Base-by-base conservation (phyloP, 805 yeast species). In the Yarrowia sp. region DNA sequence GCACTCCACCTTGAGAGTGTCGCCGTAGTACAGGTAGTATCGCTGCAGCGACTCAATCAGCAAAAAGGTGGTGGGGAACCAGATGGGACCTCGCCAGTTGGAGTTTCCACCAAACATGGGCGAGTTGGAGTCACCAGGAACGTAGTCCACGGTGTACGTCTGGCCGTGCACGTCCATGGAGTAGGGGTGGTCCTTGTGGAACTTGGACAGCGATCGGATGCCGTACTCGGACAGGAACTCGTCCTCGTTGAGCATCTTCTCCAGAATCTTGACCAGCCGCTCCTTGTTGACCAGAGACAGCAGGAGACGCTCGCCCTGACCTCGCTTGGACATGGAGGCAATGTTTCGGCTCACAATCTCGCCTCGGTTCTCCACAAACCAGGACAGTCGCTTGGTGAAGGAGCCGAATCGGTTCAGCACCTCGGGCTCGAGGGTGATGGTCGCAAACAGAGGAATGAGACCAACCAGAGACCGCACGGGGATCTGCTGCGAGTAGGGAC, bases 61-160 rank as follows among this genome's bases (percentile, higher is more conserved):
- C 70, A 92, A 80, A 77, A 92, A 92, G 74, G 89, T 92, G 13
- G 91, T 91, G 20, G 98, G 97, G 82, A 92, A 92, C 98, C 98
- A 92, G 72, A 92, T 92, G 15, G 98, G 97, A 2, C 98, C 98
- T 77, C 98, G 84, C 98, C 98, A 92, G 78, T 92, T 92, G 24
- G 97, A 92, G 77, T 92, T 92, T 69, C 98, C 98, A 63, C 98
- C 98, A 83, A 92, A 92, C 85, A 93, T 85, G 6, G 97, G 97
- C 7, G 96, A 88, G 75, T 91, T 94, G 36, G 96, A 89, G 75
- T 91, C 97, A 38, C 96, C 97, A 6, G 96, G 89, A 66, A 91
- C 83, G 77, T 92, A 91, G 69, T 84, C 84, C 39, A 91, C 93
- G 53, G 82, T 80, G 77, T 87, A 92, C 46, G 83, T 80, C 71